These are phyloP conservation scores for Penicillium sp. DNA, from an alignment of 2,329 filamentous ascomycete species.

Conservation along the genomic window DNA sequence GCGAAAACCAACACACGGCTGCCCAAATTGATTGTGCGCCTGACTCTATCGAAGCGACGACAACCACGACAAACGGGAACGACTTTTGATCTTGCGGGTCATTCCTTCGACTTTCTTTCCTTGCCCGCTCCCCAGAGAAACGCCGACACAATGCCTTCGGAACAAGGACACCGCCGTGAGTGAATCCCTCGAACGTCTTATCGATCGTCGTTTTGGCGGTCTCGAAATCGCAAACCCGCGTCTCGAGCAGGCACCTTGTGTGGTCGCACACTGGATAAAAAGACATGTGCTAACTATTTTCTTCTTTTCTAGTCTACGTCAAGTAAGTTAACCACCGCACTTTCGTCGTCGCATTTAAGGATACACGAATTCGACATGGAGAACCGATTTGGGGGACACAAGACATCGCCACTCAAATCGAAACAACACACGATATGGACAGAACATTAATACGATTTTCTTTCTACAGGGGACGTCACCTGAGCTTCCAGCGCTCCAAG, in stretches of 20 bases:
- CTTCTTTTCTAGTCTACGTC: slow-evolving; percentile 68
- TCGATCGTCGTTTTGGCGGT: slow-evolving; percentile 17
- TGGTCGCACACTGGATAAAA: slow-evolving; percentile 7
- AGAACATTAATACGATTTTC: slow-evolving; percentile 38
- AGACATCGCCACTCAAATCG: slow-evolving; percentile 8
- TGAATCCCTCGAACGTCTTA: slow-evolving; percentile 35
- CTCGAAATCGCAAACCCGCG: slow-evolving; percentile 13
- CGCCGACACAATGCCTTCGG: slow-evolving; percentile 78
- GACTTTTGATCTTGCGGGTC: slow-evolving; percentile 34
- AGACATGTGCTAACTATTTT: slow-evolving; percentile 32
- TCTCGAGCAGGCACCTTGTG: slow-evolving; percentile 10
- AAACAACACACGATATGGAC: slow-evolving; percentile 15
- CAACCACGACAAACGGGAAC: slow-evolving; percentile 42
- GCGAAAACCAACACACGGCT: slow-evolving; percentile 27
- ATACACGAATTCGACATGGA: slow-evolving; percentile 21
- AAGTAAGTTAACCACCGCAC: slow-evolving; percentile 65
- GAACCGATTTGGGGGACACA: slow-evolving; percentile 16
- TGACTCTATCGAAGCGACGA: slow-evolving; percentile 42
- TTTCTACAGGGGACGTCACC: slow-evolving; percentile 81
- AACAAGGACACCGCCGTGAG: slow-evolving; percentile 87
- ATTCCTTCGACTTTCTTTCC: slow-evolving; percentile 44
- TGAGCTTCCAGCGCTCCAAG: slow-evolving; percentile 96
- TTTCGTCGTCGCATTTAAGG: slow-evolving; percentile 24
- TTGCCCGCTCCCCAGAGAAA: slow-evolving; percentile 44
- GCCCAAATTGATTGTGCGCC: slow-evolving; percentile 43